Conservation (phyloP, 352 stramenopile genomes). For the Pilasporangium apinafurcum region DNA sequence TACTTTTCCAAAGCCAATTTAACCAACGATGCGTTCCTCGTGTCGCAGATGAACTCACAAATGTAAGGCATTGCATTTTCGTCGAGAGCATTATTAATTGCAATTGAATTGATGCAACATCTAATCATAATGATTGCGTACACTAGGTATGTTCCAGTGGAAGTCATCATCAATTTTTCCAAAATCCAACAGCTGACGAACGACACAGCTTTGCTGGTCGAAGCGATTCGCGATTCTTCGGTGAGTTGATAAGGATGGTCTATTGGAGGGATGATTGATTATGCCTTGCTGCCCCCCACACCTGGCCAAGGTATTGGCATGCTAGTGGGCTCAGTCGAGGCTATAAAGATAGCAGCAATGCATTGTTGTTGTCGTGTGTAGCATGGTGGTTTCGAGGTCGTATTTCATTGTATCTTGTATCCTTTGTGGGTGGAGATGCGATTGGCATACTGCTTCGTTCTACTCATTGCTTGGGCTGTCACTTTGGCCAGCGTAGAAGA, state of each 20-base stretch:
- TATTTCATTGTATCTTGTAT: too few relatives aligned
- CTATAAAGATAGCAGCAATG: too few relatives aligned
- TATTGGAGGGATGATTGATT: too few relatives aligned
- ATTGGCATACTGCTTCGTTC: too few relatives aligned
- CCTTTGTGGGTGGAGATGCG: too few relatives aligned
- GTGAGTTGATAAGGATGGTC: neutral
- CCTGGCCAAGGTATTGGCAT: too few relatives aligned
- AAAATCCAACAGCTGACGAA: constrained; percentile 85
- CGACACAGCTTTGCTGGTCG: constrained; percentile 49
- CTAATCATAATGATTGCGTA: neutral
- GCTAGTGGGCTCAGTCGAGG: too few relatives aligned
- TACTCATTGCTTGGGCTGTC: too few relatives aligned
- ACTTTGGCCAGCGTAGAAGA: too few relatives aligned
- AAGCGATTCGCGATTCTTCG: constrained; percentile 63
- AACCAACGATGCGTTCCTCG: constrained; percentile 79
- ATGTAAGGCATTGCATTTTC: constrained; percentile 39
- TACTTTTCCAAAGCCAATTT: constrained; percentile 89
- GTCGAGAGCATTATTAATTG: neutral
- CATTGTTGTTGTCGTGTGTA: too few relatives aligned
- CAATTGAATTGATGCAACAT: neutral
- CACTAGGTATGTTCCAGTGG: constrained; percentile 82
- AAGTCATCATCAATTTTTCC: constrained; percentile 75
- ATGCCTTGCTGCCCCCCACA: too few relatives aligned
- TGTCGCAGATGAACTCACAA: constrained; percentile 88
- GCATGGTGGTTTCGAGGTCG: too few relatives aligned